A percentile compares a stretch with the other conserved stretches of the same genome.
Evolutionary conservation across 768 basidiomycete species (phyloP).

Genomic region (Rhodotorula toruloides): DNA sequence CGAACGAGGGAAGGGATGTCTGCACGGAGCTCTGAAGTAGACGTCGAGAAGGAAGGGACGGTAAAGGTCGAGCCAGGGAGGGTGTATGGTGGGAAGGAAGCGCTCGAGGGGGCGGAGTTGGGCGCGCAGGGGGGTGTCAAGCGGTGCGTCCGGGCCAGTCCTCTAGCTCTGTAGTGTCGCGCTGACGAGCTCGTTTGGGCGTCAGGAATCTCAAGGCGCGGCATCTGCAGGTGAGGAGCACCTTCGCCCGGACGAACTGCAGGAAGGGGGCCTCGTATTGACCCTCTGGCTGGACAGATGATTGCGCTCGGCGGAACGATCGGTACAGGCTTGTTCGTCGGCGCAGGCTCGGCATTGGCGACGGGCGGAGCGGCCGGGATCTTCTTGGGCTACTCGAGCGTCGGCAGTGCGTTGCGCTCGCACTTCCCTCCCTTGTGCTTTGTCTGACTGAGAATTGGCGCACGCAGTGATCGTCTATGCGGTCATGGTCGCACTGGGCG

Average conservation of each 20-base stretch:
- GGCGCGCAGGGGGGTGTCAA: background rate
- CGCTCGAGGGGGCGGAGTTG: conserved; percentile 2
- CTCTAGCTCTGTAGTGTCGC: too few relatives aligned
- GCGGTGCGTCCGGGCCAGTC: background rate
- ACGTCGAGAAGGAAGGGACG: conserved; percentile 15
- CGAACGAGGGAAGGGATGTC: background rate
- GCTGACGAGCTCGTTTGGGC: fast-evolving
- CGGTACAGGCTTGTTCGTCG: conserved; percentile 19
- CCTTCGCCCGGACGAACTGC: background rate
- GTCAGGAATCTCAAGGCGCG: conserved; percentile 23
- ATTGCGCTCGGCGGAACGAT: conserved; percentile 22
- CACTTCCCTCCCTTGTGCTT: too few relatives aligned
- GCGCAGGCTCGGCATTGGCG: background rate
- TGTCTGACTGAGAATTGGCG: fast-evolving
- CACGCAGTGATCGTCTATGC: conserved; percentile 4
- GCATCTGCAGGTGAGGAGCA: conserved; percentile 7
- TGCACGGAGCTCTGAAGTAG: background rate
- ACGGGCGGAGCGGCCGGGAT: conserved; percentile 10
- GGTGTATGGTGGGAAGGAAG: background rate
- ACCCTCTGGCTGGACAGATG: conserved; percentile 11
- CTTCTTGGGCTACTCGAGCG: conserved; percentile 4
- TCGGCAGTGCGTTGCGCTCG: background rate
- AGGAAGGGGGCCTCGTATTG: background rate
- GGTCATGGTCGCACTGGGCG: conserved; percentile 38
- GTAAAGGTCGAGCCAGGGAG: background rate